A percentile compares a stretch with the other conserved stretches of the same genome.
phyloP scores from a whole-genome alignment of 805 yeast species.

The Kuraishia borneana region DNA sequence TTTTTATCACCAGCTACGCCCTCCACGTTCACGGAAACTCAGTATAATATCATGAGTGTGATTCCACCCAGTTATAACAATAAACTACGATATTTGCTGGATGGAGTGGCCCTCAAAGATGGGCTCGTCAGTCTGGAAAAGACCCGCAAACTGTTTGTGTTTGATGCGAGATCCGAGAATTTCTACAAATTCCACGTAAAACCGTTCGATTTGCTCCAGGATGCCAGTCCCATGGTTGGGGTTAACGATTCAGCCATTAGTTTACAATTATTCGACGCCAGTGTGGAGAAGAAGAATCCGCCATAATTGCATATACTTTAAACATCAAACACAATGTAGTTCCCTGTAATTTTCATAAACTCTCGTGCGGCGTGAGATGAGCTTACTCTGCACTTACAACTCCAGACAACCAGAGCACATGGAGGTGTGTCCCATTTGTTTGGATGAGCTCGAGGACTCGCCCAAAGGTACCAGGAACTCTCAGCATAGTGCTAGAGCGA shows the following conservation, averaged over 20 bases:
- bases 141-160: slow-evolving; percentile 7
- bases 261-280: slow-evolving; percentile 41
- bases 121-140: slow-evolving; percentile 4
- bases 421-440: slow-evolving; percentile 6
- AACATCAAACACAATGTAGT: background rate
- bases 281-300: slow-evolving; percentile 36
- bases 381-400: too few species aligned
- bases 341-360: background rate
- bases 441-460: slow-evolving; percentile 5
- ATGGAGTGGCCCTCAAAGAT: slow-evolving; percentile 5
- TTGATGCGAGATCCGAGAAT: slow-evolving; percentile 13
- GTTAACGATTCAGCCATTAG: slow-evolving; percentile 44
- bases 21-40: background rate
- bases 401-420: too few species aligned
- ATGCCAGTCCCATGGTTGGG: slow-evolving; percentile 33
- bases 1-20: background rate
- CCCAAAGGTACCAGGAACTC: slow-evolving; percentile 5
- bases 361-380: too few species aligned
- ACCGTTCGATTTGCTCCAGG: slow-evolving; percentile 50
- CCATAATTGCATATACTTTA: slow-evolving; percentile 4
- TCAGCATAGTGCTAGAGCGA: slow-evolving; percentile 3
- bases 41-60: slow-evolving; percentile 11
- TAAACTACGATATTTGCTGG: slow-evolving; percentile 9
- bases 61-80: slow-evolving; percentile 21
- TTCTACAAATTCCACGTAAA: slow-evolving; percentile 28